Evolutionary conservation across 129 eudicot species (phyloP).

Genomic region (Escallonia herrerae): DNA sequence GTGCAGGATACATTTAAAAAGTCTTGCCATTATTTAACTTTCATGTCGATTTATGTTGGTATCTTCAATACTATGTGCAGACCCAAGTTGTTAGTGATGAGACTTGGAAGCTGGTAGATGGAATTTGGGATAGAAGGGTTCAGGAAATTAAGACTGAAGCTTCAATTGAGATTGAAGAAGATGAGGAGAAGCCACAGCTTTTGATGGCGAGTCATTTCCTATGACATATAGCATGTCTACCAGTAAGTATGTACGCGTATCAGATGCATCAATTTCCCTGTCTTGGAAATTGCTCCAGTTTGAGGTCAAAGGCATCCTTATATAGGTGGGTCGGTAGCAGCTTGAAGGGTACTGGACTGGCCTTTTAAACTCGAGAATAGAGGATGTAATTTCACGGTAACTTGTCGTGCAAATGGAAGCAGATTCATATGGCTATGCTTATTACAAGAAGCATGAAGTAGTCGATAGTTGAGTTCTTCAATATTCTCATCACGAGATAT

Average conservation of each 20-base stretch:
- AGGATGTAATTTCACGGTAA: too few relatives aligned
- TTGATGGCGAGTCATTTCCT: conserved; percentile 78
- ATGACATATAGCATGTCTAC: conserved; percentile 19
- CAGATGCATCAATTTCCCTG: background rate
- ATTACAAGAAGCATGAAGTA: too few relatives aligned
- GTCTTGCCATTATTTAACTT: background rate
- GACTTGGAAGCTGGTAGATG: conserved; percentile 82
- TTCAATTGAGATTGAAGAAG: conserved; percentile 48
- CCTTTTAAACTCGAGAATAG: too few relatives aligned
- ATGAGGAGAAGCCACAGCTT: conserved; percentile 54
- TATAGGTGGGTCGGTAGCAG: too few relatives aligned
- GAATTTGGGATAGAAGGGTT: conserved; percentile 60
- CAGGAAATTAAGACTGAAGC: conserved; percentile 56
- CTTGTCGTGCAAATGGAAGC: too few relatives aligned
- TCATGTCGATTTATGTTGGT: conserved; percentile 2
- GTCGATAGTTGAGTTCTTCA: background rate
- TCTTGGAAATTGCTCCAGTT: too few relatives aligned
- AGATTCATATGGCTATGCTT: too few relatives aligned
- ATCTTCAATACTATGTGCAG: conserved; percentile 22
- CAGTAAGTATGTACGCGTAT: conserved; percentile 19
- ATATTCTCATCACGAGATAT: background rate
- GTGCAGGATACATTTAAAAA: conserved; percentile 6
- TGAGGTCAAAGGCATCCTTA: too few relatives aligned
- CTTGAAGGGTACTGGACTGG: too few relatives aligned
- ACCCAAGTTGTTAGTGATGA: conserved; percentile 87